phyloP scores from a whole-genome alignment of 352 stramenopile species.

The Pythium diclinum region DNA sequence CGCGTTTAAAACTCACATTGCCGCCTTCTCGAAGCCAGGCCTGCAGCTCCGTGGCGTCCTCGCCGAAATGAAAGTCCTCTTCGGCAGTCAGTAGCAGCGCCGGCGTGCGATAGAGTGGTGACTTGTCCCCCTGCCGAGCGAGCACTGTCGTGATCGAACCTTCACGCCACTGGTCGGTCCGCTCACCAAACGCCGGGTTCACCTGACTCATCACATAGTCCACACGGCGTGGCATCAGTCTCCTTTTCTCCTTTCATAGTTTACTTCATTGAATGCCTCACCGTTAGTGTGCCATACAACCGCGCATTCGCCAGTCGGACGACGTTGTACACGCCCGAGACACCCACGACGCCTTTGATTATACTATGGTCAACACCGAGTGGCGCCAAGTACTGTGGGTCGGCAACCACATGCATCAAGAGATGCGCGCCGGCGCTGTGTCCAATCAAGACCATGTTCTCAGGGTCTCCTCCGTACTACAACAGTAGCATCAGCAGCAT shows the following conservation, averaged over 20 bases:
- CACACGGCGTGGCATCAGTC: neutral
- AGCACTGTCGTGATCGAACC: slow-evolving; percentile 55
- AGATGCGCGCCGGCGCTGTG: slow-evolving; percentile 81
- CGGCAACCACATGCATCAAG: slow-evolving; percentile 62
- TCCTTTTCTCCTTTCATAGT: neutral
- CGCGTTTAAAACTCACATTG: slow-evolving; percentile 35
- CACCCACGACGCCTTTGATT: slow-evolving; percentile 59
- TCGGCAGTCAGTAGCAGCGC: slow-evolving; percentile 62
- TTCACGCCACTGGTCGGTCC: slow-evolving; percentile 64
- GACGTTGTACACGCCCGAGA: slow-evolving; percentile 87
- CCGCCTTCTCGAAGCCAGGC: slow-evolving; percentile 52
- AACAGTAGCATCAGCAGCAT: neutral
- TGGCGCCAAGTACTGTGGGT: slow-evolving; percentile 47
- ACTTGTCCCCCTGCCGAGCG: slow-evolving; percentile 34
- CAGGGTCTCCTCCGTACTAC: slow-evolving; percentile 70
- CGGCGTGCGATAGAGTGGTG: slow-evolving; percentile 48
- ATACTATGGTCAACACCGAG: slow-evolving; percentile 35
- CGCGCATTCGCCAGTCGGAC: slow-evolving; percentile 69
- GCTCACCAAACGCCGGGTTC: slow-evolving; percentile 67
- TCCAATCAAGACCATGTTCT: slow-evolving; percentile 56
- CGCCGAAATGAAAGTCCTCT: slow-evolving; percentile 80
- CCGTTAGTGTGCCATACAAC: slow-evolving; percentile 66
- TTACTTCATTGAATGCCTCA: slow-evolving; percentile 3
- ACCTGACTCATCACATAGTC: slow-evolving; percentile 19
- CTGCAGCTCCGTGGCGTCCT: slow-evolving; percentile 65